Evolutionary conservation across 2,329 filamentous ascomycete species (phyloP), one percentile per base, ranked within the genome.

Genomic region (Orbilia ellipsospora): DNA sequence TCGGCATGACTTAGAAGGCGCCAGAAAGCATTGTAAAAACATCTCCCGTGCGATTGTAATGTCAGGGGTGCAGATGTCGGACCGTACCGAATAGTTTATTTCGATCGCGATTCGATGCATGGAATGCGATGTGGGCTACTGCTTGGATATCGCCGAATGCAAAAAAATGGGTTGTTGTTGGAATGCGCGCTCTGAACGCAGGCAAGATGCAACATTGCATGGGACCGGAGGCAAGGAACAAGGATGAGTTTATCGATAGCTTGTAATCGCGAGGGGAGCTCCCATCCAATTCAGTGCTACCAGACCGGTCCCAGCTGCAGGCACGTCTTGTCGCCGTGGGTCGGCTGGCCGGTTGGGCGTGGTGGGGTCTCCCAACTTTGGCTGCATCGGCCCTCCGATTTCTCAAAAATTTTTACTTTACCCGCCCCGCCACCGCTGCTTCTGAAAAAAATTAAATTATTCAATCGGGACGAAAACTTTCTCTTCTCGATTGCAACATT

Each of bases 391-490:
- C 70, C 70, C 63, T 67, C 59, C 63, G 40, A 51, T 57, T 42
- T 18, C 44, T 48, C 70, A 74, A 67, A 74, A 68, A 68, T 56
- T 74, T 74, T 74, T 74, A 68, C 63, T 74, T 74, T 74, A 74
- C 45, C 70, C 70, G 70, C 70, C 68, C 63, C 62, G 63, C 62
- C 63, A 74, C 42, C 28, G n/a, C 13, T 23, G 26, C 26, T 57
- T 40, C 23, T 26, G 44, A 64, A 45, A 50, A 36, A 50, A 31
- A 54, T 48, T 26, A n/a, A 40, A 15, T 48, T 16, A 50, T 62
- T 62, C 23, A 13, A 56, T 18, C 4, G 26, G 40, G 36, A 28
- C 20, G 42, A 66, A 66, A 66, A 48, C 44, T 48, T 48, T 48
- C 44, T n/a, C n/a, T 18, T 73, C 36, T 42, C 57, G 26, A 73